A percentile compares a stretch with the other conserved stretches of the same genome.
phyloP scores from a whole-genome alignment of 1,284 basidiomycete genomes.

The Naganishia sp. region DNA sequence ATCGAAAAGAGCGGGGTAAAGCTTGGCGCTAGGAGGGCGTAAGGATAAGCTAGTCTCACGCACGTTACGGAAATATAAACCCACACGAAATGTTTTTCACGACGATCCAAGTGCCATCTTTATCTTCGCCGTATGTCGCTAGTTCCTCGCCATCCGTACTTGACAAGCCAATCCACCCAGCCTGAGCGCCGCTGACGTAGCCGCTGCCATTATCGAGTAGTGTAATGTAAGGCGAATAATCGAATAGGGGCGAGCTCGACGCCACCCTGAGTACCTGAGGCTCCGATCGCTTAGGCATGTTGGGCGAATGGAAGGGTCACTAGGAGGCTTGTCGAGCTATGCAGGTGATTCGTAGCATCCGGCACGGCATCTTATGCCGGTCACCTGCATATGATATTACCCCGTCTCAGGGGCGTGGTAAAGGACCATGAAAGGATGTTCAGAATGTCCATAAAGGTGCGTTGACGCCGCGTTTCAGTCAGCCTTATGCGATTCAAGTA shows the following conservation, averaged over 20 bases:
- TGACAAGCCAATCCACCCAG: not conserved
- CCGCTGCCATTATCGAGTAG: not conserved
- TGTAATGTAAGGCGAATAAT: constrained; percentile 10
- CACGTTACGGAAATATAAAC: not conserved
- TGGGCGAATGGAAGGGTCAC: not conserved
- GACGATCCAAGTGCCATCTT: constrained; percentile 14
- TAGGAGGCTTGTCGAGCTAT: not conserved
- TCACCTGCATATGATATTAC: not conserved
- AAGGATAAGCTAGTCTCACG: not conserved
- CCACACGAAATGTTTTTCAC: constrained; percentile 11
- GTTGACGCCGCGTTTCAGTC: too few relatives aligned
- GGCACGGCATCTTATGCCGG: not conserved
- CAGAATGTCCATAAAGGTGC: not conserved
- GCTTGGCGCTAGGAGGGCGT: constrained; percentile 2
- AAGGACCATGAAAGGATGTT: not conserved
- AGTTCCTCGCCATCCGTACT: not conserved
- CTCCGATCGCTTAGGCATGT: not conserved
- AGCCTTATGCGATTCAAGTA: too few relatives aligned
- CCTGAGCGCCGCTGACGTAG: not conserved
- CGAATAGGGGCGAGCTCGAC: constrained; percentile 24
- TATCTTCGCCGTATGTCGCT: constrained; percentile 9
- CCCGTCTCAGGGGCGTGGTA: not conserved
- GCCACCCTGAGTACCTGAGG: constrained; percentile 9
- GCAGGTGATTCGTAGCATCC: not conserved
- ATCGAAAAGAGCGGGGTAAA: constrained; percentile 24